Percentiles rank a stretch among this genome's conserved stretches.
Evolutionary conservation across 2,329 filamentous ascomycete species (phyloP).

Genomic region (Penicillium hordei): DNA sequence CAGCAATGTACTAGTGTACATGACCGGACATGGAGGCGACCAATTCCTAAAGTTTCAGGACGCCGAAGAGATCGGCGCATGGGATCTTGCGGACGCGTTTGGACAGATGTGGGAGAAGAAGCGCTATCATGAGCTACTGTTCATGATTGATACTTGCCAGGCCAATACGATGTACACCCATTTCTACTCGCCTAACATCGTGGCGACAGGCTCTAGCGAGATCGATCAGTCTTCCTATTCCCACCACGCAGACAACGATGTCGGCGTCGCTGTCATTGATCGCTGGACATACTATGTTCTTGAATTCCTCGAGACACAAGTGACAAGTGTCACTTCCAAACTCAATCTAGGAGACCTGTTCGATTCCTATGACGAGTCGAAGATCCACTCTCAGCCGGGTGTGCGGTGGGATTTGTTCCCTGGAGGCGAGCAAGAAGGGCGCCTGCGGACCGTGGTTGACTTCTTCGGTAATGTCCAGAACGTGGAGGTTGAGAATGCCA

Average conservation of each 20-base stretch:
- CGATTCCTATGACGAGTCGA: slow-evolving; percentile 89
- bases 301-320: slow-evolving; percentile 89
- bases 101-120: slow-evolving; percentile 99
- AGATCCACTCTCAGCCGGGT: slow-evolving; percentile 91
- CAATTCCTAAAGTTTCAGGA: slow-evolving; percentile 99
- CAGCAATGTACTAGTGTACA: slow-evolving; percentile 97
- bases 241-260: slow-evolving; percentile 96
- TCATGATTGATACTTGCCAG: slow-evolving; percentile 99
- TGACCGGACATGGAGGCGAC: slow-evolving; percentile 97
- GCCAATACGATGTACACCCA: slow-evolving; percentile 99
- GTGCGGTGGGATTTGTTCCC: slow-evolving; percentile 94
- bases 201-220: slow-evolving; percentile 94
- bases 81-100: slow-evolving; percentile 94
- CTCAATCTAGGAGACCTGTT: slow-evolving; percentile 92
- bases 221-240: slow-evolving; percentile 96
- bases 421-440: slow-evolving; percentile 74
- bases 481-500: slow-evolving; percentile 76
- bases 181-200: slow-evolving; percentile 96
- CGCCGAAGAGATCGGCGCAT: slow-evolving; percentile 93
- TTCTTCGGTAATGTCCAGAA: slow-evolving; percentile 99
- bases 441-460: slow-evolving; percentile 82
- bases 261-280: slow-evolving; percentile 96
- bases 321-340: slow-evolving; percentile 81
- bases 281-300: slow-evolving; percentile 98
- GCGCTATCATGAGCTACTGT: slow-evolving; percentile 95